Conservation (phyloP, 2,329 filamentous ascomycete genomes). For the Penicillium vulpinum region DNA sequence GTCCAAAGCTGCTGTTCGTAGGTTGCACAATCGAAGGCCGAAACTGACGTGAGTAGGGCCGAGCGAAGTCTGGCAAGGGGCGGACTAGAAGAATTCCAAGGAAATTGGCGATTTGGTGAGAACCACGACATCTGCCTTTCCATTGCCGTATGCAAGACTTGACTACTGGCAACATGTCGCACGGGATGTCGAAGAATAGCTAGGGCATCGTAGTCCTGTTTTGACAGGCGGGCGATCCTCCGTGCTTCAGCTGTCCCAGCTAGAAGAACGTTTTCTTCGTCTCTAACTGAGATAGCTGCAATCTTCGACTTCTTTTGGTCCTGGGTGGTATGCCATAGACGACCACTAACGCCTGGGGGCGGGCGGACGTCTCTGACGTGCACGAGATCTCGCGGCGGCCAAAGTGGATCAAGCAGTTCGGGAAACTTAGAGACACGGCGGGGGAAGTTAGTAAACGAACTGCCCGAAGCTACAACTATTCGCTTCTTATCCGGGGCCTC, state of each 20-base stretch:
- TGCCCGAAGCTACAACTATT: background rate
- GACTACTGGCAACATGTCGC: conserved; percentile 33
- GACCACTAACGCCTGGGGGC: background rate
- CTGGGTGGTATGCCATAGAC: background rate
- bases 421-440: conserved; percentile 29
- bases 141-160: conserved; percentile 30
- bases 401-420: conserved; percentile 38
- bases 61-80: conserved; percentile 61
- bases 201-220: background rate
- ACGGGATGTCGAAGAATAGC: conserved; percentile 30
- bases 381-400: conserved; percentile 40
- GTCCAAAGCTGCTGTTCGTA: conserved; percentile 75
- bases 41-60: conserved; percentile 62
- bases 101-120: background rate
- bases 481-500: conserved; percentile 2
- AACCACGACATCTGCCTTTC: conserved; percentile 31
- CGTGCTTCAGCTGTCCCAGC: conserved; percentile 15
- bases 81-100: conserved; percentile 49
- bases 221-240: background rate
- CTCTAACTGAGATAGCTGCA: conserved; percentile 32
- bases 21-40: conserved; percentile 75
- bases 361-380: conserved; percentile 53
- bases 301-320: conserved; percentile 43
- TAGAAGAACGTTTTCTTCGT: conserved; percentile 37
- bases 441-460: conserved; percentile 17